Conservation (phyloP, 2,329 filamentous ascomycete genomes). For the Apiospora malaysiana region DNA sequence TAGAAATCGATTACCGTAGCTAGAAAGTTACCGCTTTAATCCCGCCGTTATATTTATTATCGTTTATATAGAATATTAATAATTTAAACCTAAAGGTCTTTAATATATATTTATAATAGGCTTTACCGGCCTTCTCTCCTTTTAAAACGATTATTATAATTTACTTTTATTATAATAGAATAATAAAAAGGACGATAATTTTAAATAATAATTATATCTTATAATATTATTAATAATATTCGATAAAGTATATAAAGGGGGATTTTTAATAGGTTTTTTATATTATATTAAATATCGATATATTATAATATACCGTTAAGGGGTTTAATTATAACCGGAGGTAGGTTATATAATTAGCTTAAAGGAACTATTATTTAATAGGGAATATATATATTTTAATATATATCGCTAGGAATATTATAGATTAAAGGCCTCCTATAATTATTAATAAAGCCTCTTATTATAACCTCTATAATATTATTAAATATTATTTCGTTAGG, state of each 20-base stretch:
- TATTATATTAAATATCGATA: not conserved
- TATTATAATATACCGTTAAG: not conserved
- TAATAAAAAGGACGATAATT: not conserved
- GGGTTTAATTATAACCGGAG: not conserved
- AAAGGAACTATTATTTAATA: not conserved
- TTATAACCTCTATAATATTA: too few relatives aligned
- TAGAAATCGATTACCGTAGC: not conserved
- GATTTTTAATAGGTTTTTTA: not conserved
- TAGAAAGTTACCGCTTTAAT: not conserved
- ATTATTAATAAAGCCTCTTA: not conserved
- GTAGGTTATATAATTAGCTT: not conserved
- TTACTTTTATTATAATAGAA: not conserved
- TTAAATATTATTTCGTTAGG: not conserved
- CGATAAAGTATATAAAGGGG: not conserved
- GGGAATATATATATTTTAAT: not conserved
- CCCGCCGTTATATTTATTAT: not conserved
- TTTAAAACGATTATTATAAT: not conserved
- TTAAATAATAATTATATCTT: not conserved
- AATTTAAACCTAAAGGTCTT: not conserved
- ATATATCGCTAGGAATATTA: not conserved
- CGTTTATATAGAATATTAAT: not conserved
- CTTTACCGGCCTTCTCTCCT: not conserved
- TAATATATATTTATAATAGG: not conserved
- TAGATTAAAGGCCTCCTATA: not conserved
- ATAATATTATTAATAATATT: not conserved